These are phyloP conservation scores for Nakazawaea pomicola DNA, from an alignment of 805 yeast species.

Conservation along the genomic window DNA sequence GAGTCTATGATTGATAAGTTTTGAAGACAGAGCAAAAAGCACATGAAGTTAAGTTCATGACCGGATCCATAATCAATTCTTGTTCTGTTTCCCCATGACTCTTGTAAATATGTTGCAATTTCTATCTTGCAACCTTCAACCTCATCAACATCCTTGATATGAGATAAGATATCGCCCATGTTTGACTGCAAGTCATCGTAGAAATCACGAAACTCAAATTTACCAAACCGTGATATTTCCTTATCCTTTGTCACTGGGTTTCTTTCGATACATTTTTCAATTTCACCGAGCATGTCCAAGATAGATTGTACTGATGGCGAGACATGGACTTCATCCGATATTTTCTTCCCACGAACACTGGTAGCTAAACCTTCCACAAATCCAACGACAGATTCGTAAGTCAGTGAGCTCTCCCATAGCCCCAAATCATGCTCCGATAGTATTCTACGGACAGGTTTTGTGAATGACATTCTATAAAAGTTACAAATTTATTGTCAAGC, in stretches of 20 bases:
- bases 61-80: conserved; percentile 98
- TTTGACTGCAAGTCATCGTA: conserved; percentile 53
- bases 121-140: conserved; percentile 32
- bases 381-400: conserved; percentile 43
- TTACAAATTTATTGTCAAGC: background rate
- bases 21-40: conserved; percentile 54
- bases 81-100: conserved; percentile 78
- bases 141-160: conserved; percentile 15
- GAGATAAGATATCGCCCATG: conserved; percentile 22
- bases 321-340: conserved; percentile 39
- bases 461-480: background rate
- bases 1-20: conserved; percentile 35
- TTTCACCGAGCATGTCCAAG: conserved; percentile 37
- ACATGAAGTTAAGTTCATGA: conserved; percentile 83
- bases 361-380: conserved; percentile 57
- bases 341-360: conserved; percentile 57
- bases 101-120: conserved; percentile 51
- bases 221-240: conserved; percentile 77
- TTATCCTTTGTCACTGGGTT: conserved; percentile 70
- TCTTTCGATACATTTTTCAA: conserved; percentile 37
- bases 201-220: conserved; percentile 79
- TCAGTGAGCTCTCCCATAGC: conserved; percentile 48
- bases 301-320: conserved; percentile 31
- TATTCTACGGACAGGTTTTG: conserved; percentile 31
- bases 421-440: conserved; percentile 55